Conservation (phyloP, 192 early-diverging fungal genomes). For the Chytriomyces sp. region DNA sequence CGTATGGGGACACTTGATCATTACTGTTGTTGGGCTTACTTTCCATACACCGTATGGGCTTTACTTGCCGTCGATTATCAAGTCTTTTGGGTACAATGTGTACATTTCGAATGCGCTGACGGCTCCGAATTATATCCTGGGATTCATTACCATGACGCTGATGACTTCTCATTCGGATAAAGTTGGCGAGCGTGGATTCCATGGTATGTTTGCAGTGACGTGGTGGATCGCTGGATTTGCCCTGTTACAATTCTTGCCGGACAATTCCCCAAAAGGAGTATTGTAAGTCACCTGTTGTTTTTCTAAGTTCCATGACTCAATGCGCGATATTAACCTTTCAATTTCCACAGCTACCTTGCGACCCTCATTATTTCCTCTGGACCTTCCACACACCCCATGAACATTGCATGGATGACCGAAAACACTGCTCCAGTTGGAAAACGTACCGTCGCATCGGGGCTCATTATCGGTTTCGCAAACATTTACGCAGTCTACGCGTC, state of each 20-base stretch:
- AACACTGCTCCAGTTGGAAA: conserved; percentile 45
- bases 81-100: conserved; percentile 41
- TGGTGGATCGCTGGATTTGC: conserved; percentile 37
- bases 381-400: conserved; percentile 34
- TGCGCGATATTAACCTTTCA: too few relatives aligned
- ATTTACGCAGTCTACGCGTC: neutral
- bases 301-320: too few relatives aligned
- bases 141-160: conserved; percentile 25
- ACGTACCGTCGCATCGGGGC: conserved; percentile 39
- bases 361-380: conserved; percentile 20
- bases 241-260: conserved; percentile 31
- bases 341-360: conserved; percentile 8
- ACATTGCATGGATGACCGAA: conserved; percentile 41
- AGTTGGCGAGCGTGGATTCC: conserved; percentile 25
- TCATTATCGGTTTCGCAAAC: neutral
- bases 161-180: conserved; percentile 28
- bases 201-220: conserved; percentile 21
- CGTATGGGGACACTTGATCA: conserved; percentile 39
- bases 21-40: conserved; percentile 26
- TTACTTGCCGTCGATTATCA: conserved; percentile 42
- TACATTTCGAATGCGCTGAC: conserved; percentile 43
- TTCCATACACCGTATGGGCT: conserved; percentile 17
- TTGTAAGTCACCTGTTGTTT: conserved; percentile 10
- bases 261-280: conserved; percentile 15
- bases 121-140: conserved; percentile 30